phyloP scores from a whole-genome alignment of 2,329 filamentous ascomycete species.

The Ceratocystis lukuohia region DNA sequence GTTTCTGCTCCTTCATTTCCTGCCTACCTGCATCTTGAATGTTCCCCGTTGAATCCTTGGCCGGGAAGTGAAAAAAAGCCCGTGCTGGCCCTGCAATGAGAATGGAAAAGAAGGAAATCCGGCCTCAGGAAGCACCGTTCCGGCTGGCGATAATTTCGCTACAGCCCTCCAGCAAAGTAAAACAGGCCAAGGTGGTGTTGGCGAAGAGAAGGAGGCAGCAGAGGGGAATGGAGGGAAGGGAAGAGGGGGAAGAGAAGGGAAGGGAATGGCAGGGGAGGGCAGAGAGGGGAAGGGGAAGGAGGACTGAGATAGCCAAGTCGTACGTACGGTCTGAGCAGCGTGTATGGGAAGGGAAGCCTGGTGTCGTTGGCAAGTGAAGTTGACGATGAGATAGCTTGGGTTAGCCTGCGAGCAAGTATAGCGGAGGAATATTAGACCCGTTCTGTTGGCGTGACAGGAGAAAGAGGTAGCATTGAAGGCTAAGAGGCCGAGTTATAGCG shows the following conservation, averaged over 20 bases:
- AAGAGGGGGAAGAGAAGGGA: not conserved
- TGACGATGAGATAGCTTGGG: too few species aligned
- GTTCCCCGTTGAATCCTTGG: too few species aligned
- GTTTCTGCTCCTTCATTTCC: not conserved
- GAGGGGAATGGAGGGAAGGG: not conserved
- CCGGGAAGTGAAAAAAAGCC: not conserved
- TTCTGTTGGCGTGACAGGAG: too few species aligned
- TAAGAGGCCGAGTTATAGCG: too few species aligned
- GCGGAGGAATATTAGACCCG: too few species aligned
- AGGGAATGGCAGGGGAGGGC: not conserved
- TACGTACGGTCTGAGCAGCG: too few species aligned
- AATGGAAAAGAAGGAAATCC: too few species aligned
- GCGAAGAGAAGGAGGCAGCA: not conserved
- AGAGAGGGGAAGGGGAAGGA: not conserved
- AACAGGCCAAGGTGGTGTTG: not conserved
- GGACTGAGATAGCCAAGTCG: not conserved
- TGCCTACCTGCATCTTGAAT: not conserved
- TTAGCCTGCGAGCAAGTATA: too few species aligned
- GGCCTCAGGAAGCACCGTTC: not conserved
- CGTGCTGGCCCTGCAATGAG: not conserved
- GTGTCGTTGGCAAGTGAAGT: too few species aligned
- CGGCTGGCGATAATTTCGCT: not conserved
- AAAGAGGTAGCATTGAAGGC: too few species aligned
- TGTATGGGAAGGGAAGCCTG: too few species aligned
- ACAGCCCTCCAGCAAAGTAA: slow-evolving; percentile 1